Evolutionary conservation across 2,329 filamentous ascomycete genomes (phyloP).

Genomic region (Colletotrichum abscissum): DNA sequence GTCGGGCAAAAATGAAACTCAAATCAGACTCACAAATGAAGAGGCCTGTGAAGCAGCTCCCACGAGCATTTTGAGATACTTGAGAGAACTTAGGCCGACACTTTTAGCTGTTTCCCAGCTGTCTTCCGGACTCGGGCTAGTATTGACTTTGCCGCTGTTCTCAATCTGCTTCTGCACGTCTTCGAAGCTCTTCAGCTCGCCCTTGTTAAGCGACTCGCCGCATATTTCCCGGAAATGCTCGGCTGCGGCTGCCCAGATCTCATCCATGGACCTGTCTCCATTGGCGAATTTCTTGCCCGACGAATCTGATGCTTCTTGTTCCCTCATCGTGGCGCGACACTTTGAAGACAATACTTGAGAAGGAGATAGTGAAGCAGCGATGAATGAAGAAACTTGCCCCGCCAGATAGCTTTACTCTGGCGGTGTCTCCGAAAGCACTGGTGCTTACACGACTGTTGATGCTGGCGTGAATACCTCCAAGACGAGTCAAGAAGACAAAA

Average conservation of each 20-base stretch:
- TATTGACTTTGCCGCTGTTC: background rate
- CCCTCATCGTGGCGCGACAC: background rate
- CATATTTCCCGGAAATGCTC: background rate
- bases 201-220: background rate
- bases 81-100: background rate
- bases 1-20: background rate
- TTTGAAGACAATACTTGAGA: background rate
- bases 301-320: background rate
- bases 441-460: background rate
- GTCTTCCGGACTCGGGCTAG: background rate
- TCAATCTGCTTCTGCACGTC: background rate
- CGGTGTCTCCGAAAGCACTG: background rate
- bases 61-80: background rate
- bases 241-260: background rate
- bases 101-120: background rate
- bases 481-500: background rate
- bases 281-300: background rate
- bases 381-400: background rate
- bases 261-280: background rate
- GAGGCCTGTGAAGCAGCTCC: background rate
- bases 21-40: background rate
- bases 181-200: background rate
- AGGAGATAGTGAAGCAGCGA: background rate
- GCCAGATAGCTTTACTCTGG: background rate
- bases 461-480: background rate